These are phyloP conservation scores for Sextonia rubra DNA, from an alignment of 164 flowering plant genomes.

Conservation along the genomic window DNA sequence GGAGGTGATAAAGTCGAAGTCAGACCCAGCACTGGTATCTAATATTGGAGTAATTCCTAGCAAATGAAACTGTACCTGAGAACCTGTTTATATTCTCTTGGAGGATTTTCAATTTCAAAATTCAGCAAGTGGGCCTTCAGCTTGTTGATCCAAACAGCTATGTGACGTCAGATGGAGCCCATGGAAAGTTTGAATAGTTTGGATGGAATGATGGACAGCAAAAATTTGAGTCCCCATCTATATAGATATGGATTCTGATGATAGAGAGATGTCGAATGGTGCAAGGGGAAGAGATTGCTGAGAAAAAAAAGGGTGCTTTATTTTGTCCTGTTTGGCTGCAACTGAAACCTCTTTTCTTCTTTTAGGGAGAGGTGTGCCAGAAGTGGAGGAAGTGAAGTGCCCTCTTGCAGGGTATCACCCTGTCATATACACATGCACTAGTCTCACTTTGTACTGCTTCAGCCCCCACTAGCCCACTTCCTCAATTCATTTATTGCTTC, in stretches of 20 bases:
- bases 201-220: background rate
- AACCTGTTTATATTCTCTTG: too few species aligned
- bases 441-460: background rate
- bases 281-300: background rate
- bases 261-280: background rate
- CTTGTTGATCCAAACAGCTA: too few species aligned
- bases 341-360: too few species aligned
- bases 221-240: background rate
- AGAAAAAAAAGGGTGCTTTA: background rate
- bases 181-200: too few species aligned
- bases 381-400: background rate
- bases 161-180: too few species aligned
- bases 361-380: background rate
- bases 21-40: too few species aligned
- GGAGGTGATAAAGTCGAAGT: too few species aligned
- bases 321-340: too few species aligned
- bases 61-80: too few species aligned
- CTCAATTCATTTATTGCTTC: background rate
- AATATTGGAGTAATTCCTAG: too few species aligned
- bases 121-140: too few species aligned
- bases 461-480: background rate
- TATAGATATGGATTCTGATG: background rate
- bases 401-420: background rate
- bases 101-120: too few species aligned
- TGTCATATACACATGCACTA: background rate